Evolutionary conservation across 2,329 filamentous ascomycete species (phyloP).

Genomic region (Verruconis gallopava): DNA sequence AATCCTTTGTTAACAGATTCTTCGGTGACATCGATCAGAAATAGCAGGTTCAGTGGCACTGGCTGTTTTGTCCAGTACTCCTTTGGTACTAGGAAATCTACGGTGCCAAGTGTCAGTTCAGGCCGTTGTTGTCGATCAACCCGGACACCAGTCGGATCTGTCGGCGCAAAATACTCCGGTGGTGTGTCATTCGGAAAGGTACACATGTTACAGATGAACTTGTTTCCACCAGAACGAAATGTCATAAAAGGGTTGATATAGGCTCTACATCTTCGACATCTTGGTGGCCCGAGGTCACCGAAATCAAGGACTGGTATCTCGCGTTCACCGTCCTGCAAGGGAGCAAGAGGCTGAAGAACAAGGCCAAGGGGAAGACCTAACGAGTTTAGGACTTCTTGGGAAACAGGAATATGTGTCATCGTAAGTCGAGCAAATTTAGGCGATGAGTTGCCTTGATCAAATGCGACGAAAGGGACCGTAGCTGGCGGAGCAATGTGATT

Average conservation of each 20-base stretch:
- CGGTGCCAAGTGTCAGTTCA: conserved; percentile 80
- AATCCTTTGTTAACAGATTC: conserved; percentile 87
- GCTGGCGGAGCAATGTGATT: conserved; percentile 83
- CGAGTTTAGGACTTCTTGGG: conserved; percentile 62
- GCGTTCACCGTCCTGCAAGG: conserved; percentile 69
- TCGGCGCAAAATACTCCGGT: conserved; percentile 84
- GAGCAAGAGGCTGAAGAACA: conserved; percentile 75
- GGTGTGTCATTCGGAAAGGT: conserved; percentile 92
- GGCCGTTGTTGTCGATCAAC: conserved; percentile 81
- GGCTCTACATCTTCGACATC: conserved; percentile 82
- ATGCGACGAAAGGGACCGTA: conserved; percentile 78
- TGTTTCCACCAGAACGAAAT: conserved; percentile 85
- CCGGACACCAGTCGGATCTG: conserved; percentile 72
- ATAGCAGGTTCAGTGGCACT: conserved; percentile 75
- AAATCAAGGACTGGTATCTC: conserved; percentile 90
- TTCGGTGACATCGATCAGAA: conserved; percentile 85
- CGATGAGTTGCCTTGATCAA: conserved; percentile 91
- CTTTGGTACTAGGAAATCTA: conserved; percentile 93
- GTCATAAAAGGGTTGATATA: conserved; percentile 99
- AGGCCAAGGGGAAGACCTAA: conserved; percentile 81
- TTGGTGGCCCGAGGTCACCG: conserved; percentile 76
- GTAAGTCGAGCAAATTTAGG: conserved; percentile 88
- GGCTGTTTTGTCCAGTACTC: conserved; percentile 98
- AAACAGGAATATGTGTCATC: conserved; percentile 82
- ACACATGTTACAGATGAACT: conserved; percentile 97